Base-by-base conservation (phyloP, 352 stramenopile species). In the Phytophthora meadii region DNA sequence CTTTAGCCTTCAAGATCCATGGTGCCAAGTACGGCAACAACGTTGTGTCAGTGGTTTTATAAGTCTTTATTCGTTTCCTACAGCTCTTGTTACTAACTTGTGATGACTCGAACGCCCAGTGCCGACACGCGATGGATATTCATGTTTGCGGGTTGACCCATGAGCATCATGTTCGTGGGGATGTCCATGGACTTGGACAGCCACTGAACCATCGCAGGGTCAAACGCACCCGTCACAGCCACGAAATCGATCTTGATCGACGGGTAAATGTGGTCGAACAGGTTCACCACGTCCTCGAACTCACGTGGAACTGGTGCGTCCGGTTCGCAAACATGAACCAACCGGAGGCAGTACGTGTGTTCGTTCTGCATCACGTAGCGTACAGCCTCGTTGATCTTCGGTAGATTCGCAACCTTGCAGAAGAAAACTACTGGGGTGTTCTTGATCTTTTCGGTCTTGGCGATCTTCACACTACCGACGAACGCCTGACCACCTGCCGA, bases 211-310 rank as follows among this genome's bases (percentile, higher is more conserved):
- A 94, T 82, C 24, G 78, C 79, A 0, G 89, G 85, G 22, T 88
- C 76, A 47, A 92, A 92, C 6, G 63, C 61, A 5, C 88, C 88
- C 12, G 81, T 80, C 28, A 97, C 73, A 10, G 85, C 80, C 2
- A 98, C 67, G 34, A 97, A 88, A 54, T 93, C 88, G 44, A 97
- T 93, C 75, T 96, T 94, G 46, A 96, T 76, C 47, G 84, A 86
- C 52, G 92, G 92, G 73, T 98, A 98, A 54, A 98, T 95, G 53
- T 87, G 79, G 69, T 95, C 88, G 50, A 96, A 91, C n/a, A 93
- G 80, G 30, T 77, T 79, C 25, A 93, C 87, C 24, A 89, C 81
- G 25, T 89, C 54, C 12, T 74, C 56, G 46, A 76, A 77, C 54
- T 81, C 72, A 2, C 45, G 63, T 25, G 76, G 75, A 17, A 79